phyloP scores from a whole-genome alignment of 345 rosid species.

The Eucalyptus urophylla region DNA sequence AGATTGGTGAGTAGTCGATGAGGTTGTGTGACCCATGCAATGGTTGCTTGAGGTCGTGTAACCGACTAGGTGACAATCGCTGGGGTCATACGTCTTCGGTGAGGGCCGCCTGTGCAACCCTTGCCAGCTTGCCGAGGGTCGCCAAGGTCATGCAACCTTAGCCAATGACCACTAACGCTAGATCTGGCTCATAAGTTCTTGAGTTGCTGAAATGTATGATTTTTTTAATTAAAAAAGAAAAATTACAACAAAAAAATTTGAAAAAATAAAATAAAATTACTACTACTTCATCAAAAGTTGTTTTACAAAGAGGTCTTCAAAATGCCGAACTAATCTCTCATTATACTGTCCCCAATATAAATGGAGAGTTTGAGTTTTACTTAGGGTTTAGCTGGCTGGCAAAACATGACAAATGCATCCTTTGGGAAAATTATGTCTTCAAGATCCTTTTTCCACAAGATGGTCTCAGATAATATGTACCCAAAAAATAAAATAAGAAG shows the following conservation, averaged over 20 bases:
- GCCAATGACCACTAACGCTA: too few species aligned
- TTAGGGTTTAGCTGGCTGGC: not conserved
- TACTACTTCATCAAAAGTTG: too few species aligned
- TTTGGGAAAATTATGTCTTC: not conserved
- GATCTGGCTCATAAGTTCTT: fast-evolving
- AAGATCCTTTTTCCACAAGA: not conserved
- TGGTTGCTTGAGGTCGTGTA: too few species aligned
- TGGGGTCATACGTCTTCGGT: fast-evolving
- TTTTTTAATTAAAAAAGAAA: too few species aligned
- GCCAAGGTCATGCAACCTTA: fast-evolving
- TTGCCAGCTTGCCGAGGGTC: fast-evolving
- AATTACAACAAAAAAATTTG: too few species aligned
- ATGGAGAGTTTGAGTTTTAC: not conserved
- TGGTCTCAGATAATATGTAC: not conserved
- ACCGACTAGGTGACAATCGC: fast-evolving
- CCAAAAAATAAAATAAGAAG: not conserved
- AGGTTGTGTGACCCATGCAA: too few species aligned
- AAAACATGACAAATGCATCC: not conserved
- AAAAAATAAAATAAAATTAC: too few species aligned
- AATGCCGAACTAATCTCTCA: not conserved
- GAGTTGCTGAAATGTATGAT: too few species aligned
- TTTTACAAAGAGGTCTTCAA: too few species aligned
- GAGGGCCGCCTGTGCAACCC: too few species aligned
- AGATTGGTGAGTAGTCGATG: too few species aligned
- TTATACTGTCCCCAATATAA: not conserved